Percentiles rank a stretch among this genome's conserved stretches.
phyloP scores from a whole-genome alignment of 495 filamentous ascomycete genomes.

The Aspergillus carlsbadensis region DNA sequence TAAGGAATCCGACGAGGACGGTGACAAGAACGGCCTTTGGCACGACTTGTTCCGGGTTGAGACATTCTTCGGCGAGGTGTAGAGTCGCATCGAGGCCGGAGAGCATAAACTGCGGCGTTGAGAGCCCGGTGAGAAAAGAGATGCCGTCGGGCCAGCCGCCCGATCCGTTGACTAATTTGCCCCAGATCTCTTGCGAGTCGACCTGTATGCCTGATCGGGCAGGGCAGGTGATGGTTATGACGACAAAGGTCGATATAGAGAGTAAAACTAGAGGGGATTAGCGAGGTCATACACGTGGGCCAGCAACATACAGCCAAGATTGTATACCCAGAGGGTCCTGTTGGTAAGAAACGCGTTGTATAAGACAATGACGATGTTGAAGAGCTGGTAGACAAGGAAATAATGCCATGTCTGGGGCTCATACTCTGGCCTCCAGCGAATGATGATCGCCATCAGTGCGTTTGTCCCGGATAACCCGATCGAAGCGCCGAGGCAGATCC shows the following conservation, averaged over 20 bases:
- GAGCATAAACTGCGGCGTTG: conserved; percentile 35
- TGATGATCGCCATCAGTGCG: conserved; percentile 28
- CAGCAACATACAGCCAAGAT: conserved; percentile 29
- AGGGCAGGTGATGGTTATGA: conserved; percentile 30
- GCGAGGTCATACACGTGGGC: too few species aligned
- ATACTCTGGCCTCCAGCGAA: conserved; percentile 27
- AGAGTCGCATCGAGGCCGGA: conserved; percentile 36
- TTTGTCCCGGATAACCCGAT: conserved; percentile 23
- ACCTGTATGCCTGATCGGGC: conserved; percentile 20
- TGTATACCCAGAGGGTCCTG: conserved; percentile 32
- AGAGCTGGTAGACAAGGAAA: conserved; percentile 43
- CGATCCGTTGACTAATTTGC: conserved; percentile 29
- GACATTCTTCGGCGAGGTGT: conserved; percentile 37
- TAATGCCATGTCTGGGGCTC: conserved; percentile 29
- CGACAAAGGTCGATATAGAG: conserved; percentile 27
- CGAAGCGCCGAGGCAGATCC: conserved; percentile 27
- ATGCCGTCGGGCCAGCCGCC: conserved; percentile 33
- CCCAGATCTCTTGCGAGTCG: conserved; percentile 25
- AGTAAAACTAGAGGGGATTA: conserved; percentile 23
- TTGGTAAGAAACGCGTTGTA: conserved; percentile 32
- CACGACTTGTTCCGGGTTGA: conserved; percentile 29
- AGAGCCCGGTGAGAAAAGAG: conserved; percentile 35
- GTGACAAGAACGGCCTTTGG: conserved; percentile 31
- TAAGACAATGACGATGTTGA: conserved; percentile 24
- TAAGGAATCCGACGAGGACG: conserved; percentile 32